Conservation (phyloP, 176 grass and related monocot species). For the Elaeis guineensis region DNA sequence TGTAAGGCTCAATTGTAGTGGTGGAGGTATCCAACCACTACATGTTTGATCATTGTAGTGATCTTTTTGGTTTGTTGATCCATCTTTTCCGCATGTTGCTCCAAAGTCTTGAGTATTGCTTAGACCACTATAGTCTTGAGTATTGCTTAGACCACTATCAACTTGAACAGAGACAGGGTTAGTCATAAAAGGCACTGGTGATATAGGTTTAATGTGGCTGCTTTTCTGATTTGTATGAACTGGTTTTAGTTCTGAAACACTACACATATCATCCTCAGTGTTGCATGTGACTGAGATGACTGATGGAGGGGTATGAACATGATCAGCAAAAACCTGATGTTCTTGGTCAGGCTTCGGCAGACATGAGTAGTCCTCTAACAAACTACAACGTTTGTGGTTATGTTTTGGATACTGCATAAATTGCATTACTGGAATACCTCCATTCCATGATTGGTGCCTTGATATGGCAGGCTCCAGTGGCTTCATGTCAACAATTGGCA, state of each 20-base stretch:
- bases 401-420: slow-evolving; percentile 85
- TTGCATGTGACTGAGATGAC: slow-evolving; percentile 43
- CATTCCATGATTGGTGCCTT: slow-evolving; percentile 42
- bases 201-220: slow-evolving; percentile 15
- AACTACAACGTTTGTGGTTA: slow-evolving; percentile 54
- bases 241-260: slow-evolving; percentile 51
- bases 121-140: slow-evolving; percentile 29
- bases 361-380: slow-evolving; percentile 80
- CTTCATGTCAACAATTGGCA: slow-evolving; percentile 46
- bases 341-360: slow-evolving; percentile 55
- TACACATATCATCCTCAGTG: slow-evolving; percentile 32
- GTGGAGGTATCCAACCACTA: slow-evolving; percentile 9
- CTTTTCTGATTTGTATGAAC: slow-evolving; percentile 49
- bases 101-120: slow-evolving; percentile 24
- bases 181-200: slow-evolving; percentile 47
- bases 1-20: slow-evolving; percentile 31
- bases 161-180: slow-evolving; percentile 57
- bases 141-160: slow-evolving; percentile 32
- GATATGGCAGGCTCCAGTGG: slow-evolving; percentile 40
- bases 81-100: slow-evolving; percentile 32
- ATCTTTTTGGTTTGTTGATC: slow-evolving; percentile 37
- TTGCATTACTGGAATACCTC: slow-evolving; percentile 44
- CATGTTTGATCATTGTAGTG: slow-evolving; percentile 32
- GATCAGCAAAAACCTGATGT: slow-evolving; percentile 17
- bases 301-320: slow-evolving; percentile 36